These are phyloP conservation scores for Coemansia guatemalensis DNA, from an alignment of 192 early-diverging fungal genomes.

Conservation along the genomic window DNA sequence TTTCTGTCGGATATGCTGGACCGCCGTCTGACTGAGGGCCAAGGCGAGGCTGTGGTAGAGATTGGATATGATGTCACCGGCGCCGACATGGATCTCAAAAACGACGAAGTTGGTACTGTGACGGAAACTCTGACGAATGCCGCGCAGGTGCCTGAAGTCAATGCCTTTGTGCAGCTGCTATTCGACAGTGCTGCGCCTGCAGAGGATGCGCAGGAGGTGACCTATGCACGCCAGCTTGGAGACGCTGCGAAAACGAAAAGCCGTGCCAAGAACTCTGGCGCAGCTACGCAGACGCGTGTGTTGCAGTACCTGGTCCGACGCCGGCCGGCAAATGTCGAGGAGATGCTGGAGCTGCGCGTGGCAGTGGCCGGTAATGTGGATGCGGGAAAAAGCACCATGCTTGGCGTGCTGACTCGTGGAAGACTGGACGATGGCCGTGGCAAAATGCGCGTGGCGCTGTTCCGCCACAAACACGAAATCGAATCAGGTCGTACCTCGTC, in stretches of 20 bases:
- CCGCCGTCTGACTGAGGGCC: constrained; percentile 55
- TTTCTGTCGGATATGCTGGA: constrained; percentile 47
- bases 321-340: constrained; percentile 70
- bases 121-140: constrained; percentile 43
- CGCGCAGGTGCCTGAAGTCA: constrained; percentile 10
- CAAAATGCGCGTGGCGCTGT: constrained; percentile 84
- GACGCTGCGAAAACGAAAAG: neutral
- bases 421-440: constrained; percentile 92
- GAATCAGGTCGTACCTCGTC: constrained; percentile 89
- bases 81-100: constrained; percentile 62
- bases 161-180: constrained; percentile 37
- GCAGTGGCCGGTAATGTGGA: constrained; percentile 91
- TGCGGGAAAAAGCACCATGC: constrained; percentile 81
- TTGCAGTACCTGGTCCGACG: constrained; percentile 63
- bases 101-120: constrained; percentile 50
- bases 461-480: constrained; percentile 87
- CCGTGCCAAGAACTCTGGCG: neutral
- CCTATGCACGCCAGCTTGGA: constrained; percentile 19
- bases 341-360: constrained; percentile 81
- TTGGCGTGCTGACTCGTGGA: constrained; percentile 90
- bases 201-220: neutral
- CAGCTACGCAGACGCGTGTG: constrained; percentile 5
- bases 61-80: constrained; percentile 77
- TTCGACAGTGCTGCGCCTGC: constrained; percentile 26
- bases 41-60: constrained; percentile 78